Conservation (phyloP, 2,329 filamentous ascomycete genomes). For the Penicillium vulpinum region DNA sequence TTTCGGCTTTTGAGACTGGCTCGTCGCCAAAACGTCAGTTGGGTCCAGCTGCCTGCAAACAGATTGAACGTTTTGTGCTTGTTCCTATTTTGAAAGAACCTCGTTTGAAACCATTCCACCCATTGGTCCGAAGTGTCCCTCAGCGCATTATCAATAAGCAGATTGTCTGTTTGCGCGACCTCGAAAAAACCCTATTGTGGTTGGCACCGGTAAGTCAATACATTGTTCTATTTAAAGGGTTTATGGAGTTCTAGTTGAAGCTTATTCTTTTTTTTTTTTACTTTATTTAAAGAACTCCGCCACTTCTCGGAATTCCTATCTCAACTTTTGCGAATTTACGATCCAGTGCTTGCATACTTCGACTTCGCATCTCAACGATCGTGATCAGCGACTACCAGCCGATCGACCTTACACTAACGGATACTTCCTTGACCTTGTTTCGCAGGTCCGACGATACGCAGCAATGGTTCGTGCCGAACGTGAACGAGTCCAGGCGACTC, state of each 20-base stretch:
- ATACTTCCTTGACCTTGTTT: slow-evolving; percentile 94
- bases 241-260: slow-evolving; percentile 65
- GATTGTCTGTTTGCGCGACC: slow-evolving; percentile 85
- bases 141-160: slow-evolving; percentile 78
- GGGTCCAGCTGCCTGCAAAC: slow-evolving; percentile 67
- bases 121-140: slow-evolving; percentile 75
- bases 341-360: slow-evolving; percentile 88
- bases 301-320: slow-evolving; percentile 70
- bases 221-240: slow-evolving; percentile 29
- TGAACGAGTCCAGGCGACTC: slow-evolving; percentile 61
- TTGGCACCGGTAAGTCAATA: slow-evolving; percentile 84
- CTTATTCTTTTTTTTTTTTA: slow-evolving; percentile 57
- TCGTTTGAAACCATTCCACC: slow-evolving; percentile 74
- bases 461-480: slow-evolving; percentile 76
- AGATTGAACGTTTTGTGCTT: slow-evolving; percentile 78
- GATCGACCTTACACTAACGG: slow-evolving; percentile 93
- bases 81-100: slow-evolving; percentile 73
- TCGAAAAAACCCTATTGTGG: slow-evolving; percentile 91
- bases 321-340: slow-evolving; percentile 85
- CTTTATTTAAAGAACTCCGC: slow-evolving; percentile 70
- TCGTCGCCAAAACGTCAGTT: slow-evolving; percentile 60
- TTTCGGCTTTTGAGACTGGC: slow-evolving; percentile 50
- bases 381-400: slow-evolving; percentile 77
- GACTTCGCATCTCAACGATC: slow-evolving; percentile 79
- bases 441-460: slow-evolving; percentile 89